Percentiles rank a stretch among this genome's conserved stretches.
Evolutionary conservation across 1,139 yeast species (phyloP).

Genomic region (Scheffersomyces cryptocercus): DNA sequence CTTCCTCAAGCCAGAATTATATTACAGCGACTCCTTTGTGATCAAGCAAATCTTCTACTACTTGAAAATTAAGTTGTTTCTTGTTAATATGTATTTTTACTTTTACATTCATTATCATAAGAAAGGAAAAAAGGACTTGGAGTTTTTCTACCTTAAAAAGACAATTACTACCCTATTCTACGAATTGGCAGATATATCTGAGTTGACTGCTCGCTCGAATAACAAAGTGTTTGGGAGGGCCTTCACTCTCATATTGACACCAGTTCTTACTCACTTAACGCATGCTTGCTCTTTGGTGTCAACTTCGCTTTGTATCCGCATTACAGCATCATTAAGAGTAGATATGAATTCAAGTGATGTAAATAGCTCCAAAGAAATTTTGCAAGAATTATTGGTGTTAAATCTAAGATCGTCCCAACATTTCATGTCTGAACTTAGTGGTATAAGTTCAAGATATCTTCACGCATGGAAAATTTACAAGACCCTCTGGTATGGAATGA

Average conservation of each 20-base stretch:
- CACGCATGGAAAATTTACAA: constrained; percentile 20
- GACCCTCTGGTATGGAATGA: constrained; percentile 11
- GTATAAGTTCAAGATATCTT: constrained; percentile 15
- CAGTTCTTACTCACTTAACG: constrained; percentile 9
- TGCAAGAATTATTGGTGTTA: constrained; percentile 2
- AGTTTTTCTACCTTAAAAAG: constrained; percentile 27
- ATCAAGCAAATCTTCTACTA: constrained; percentile 6
- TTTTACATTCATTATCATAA: constrained; percentile 28
- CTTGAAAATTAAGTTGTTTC: constrained; percentile 15
- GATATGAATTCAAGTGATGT: constrained; percentile 2
- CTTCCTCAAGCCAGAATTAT: constrained; percentile 2
- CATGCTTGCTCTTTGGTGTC: constrained; percentile 10
- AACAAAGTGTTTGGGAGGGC: constrained; percentile 9
- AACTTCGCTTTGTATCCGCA: constrained; percentile 8
- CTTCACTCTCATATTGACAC: constrained; percentile 11
- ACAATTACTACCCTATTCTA: constrained; percentile 15
- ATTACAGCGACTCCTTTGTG: constrained; percentile 2
- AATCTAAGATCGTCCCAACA: constrained; percentile 6
- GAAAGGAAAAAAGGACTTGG: constrained; percentile 15
- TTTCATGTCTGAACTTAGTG: constrained; percentile 3
- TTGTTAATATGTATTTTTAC: constrained; percentile 23
- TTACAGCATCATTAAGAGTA: constrained; percentile 6
- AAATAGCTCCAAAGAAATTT: constrained; percentile 4
- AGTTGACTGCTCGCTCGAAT: constrained; percentile 7
- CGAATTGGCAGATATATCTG: constrained; percentile 17